Evolutionary conservation across 176 grass and related monocot species (phyloP), one percentile per base, ranked within the genome.

Genomic region (Aegilops longissima): DNA sequence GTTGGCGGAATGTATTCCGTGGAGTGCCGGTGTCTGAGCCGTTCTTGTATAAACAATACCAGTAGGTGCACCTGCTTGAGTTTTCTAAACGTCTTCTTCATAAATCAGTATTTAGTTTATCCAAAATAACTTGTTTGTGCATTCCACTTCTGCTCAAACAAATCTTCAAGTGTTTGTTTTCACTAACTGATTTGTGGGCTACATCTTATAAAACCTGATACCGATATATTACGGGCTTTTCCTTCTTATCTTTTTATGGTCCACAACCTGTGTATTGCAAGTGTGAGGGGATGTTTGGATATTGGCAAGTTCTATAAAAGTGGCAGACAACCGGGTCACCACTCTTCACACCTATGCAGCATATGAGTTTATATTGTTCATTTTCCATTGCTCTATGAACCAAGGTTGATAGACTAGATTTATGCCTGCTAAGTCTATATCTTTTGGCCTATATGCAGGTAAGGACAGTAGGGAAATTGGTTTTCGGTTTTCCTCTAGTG

Each of bases 401-500:
- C 14, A 71, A 49, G 31, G 6, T 1, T 61, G 18, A 24, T 64
- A 42, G 39, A 75, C 9, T 44, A 24, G 23, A 31, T 10, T 5
- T 21, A 8, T 82, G 42, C 16, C 71, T 18, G 30, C 18, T 88
- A 27, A 85, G 51, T 18, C 6, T 54, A 13, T 63, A 21, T 56
- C 69, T 52, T 79, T 92, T 80, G 21, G 9, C 42, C 7, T 45
- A 3, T 68, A 59, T 81, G 71, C 86, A 91, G 73, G 74, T 70
- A 99, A 90, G 54, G 97, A 99, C 65, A 90, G 94, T 27, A 91
- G 87, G 87, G 97, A 99, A n/a, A n/a, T n/a, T n/a, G 94, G 70
- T 98, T 96, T 77, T 98, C 96, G 23, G 91, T 87, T 89, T 14
- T 95, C 91, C 59, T 94, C 88, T 74, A 80, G 86, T 83, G 93